Evolutionary conservation across 495 filamentous ascomycete species (phyloP), one percentile per base, ranked within the genome.

Genomic region (Choiromyces venosus): DNA sequence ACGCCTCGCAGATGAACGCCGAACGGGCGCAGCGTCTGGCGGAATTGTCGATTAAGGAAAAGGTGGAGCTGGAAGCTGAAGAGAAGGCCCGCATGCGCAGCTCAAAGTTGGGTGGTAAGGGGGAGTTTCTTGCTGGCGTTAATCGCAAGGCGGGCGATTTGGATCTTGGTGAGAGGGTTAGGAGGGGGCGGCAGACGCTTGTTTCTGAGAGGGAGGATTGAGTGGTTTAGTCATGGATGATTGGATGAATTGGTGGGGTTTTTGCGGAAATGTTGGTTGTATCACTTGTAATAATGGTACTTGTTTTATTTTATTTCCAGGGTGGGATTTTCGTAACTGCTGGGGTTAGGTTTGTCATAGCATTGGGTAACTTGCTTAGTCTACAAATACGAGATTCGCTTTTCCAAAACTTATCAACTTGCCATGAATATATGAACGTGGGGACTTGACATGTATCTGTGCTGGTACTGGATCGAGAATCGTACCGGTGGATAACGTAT

Each of bases 1-100:
- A 92, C 70, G 95, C 95, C n/a, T 85, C 85, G 4, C 87, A 91
- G 18, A 85, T 99, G 73, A 92, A 97, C 81, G 76, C 85, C 46
- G 89, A 91, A 67, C 91, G 95, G 29, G 88, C 88, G 66, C 86
- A 87, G 64, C 88, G 93, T 37, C 84, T 97, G 33, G 87, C 88
- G 1, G 87, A 89, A 6, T 85, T 95, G 52, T 87, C 86, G 39
- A 87, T 87, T 52, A 85, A 85, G 70, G 93, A 96, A 73, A 84
- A 89, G 66, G 82, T 84, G 25, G 87, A 88, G 74, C 83, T 84
- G 40, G 89, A 91, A 78, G 86, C 85, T 1, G 92, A 96, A 66
- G 87, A 90, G 38, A 83, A 79, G 66, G 86, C 84, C 39, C 84
- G 90, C 56, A 83, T 86, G 74, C 83, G 84, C 33, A 87, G 86